phyloP scores from a whole-genome alignment of 78 protist genomes.

The Dictyostelium purpureum region DNA sequence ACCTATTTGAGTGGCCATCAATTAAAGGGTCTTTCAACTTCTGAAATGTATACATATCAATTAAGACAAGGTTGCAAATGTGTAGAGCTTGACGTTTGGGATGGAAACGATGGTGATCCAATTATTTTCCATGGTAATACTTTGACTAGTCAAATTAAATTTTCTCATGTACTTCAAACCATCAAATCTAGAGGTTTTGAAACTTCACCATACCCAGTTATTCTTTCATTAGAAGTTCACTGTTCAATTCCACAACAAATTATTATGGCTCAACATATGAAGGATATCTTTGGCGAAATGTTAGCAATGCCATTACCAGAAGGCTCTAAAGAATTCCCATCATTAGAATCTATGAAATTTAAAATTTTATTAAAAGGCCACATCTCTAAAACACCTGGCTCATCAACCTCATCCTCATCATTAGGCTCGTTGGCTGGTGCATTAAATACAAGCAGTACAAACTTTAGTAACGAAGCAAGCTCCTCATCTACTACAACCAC shows the following conservation, averaged over 20 bases:
- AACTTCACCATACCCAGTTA: conserved; percentile 88
- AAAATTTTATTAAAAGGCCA: conserved; percentile 58
- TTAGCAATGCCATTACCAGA: background rate
- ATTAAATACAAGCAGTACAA: background rate
- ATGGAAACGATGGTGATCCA: conserved; percentile 92
- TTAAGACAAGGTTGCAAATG: conserved; percentile 87
- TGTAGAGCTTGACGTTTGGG: conserved; percentile 94
- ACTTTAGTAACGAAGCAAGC: too few species aligned
- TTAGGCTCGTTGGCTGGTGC: background rate
- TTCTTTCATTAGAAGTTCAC: conserved; percentile 90
- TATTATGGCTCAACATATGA: conserved; percentile 57
- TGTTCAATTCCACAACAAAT: conserved; percentile 67
- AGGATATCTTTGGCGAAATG: conserved; percentile 41
- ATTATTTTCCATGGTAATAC: conserved; percentile 94
- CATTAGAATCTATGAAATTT: conserved; percentile 34
- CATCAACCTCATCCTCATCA: background rate
- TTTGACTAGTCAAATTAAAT: conserved; percentile 82
- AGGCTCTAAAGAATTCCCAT: background rate
- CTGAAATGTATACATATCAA: conserved; percentile 75
- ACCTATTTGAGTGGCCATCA: conserved; percentile 94
- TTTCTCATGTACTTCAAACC: conserved; percentile 72
- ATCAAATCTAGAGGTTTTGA: conserved; percentile 78
- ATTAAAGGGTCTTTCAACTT: conserved; percentile 75
- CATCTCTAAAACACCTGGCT: background rate
- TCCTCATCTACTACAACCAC: background rate